A percentile compares a stretch with the other conserved stretches of the same genome.
phyloP scores from a whole-genome alignment of 306 rosid genomes.

The Prinsepia uniflora region DNA sequence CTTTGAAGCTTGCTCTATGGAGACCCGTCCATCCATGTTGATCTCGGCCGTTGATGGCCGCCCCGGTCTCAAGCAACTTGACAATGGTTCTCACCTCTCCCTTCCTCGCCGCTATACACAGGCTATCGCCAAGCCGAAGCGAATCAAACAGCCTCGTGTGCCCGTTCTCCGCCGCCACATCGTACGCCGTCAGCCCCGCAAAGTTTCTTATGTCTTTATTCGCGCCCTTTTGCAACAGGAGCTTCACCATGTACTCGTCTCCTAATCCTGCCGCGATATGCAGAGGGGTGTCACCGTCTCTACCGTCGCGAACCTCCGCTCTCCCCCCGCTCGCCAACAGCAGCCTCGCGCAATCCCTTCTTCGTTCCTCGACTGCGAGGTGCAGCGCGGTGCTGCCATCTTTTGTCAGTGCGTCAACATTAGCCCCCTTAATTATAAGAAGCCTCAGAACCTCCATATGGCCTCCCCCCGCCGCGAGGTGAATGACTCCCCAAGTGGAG shows the following conservation, averaged over 20 bases:
- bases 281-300: conserved; percentile 61
- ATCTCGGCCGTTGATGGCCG: conserved; percentile 58
- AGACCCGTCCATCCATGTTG: conserved; percentile 81
- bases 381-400: conserved; percentile 76
- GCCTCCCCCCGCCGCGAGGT: conserved; percentile 50
- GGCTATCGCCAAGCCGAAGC: conserved; percentile 56
- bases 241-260: conserved; percentile 68
- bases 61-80: conserved; percentile 52
- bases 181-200: conserved; percentile 50
- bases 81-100: conserved; percentile 61
- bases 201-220: conserved; percentile 56
- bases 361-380: conserved; percentile 52
- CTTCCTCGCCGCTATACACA: conserved; percentile 58
- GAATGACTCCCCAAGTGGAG: conserved; percentile 53
- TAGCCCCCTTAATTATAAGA: conserved; percentile 63
- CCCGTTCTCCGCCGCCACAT: conserved; percentile 61
- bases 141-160: conserved; percentile 51
- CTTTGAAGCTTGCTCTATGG: conserved; percentile 75
- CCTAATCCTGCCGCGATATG: conserved; percentile 63
- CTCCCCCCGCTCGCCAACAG: conserved; percentile 56
- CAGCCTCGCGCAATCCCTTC: conserved; percentile 55
- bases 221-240: conserved; percentile 62
- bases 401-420: conserved; percentile 43
- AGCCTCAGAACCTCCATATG: conserved; percentile 69
- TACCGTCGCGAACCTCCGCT: conserved; percentile 34